Conservation (phyloP, 2,329 filamentous ascomycete genomes). For the Xylariaceae sp. region DNA sequence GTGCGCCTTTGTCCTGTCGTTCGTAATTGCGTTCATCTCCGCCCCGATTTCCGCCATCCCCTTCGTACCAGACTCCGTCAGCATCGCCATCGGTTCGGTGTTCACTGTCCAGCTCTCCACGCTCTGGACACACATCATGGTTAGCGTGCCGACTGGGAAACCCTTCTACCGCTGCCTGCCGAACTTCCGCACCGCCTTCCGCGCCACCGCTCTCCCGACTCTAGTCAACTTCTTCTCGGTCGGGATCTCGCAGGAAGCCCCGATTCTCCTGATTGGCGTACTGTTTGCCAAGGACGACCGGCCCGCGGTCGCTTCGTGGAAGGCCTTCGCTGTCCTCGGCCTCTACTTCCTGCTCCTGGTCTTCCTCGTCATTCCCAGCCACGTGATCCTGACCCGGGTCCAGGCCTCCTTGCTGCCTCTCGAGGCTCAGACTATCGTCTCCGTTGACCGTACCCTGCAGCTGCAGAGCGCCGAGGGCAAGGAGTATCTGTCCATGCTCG, state of each 20-base stretch:
- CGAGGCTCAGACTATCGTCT: constrained; percentile 78
- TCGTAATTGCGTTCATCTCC: constrained; percentile 39
- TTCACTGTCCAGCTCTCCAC: constrained; percentile 67
- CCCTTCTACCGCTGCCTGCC: constrained; percentile 70
- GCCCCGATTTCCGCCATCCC: constrained; percentile 44
- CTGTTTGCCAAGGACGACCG: constrained; percentile 46
- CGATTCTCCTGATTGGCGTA: constrained; percentile 46
- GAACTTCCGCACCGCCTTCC: constrained; percentile 60
- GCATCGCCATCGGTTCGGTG: constrained; percentile 59
- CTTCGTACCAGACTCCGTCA: constrained; percentile 47
- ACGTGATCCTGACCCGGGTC: constrained; percentile 74
- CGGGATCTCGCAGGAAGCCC: constrained; percentile 50
- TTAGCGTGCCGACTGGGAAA: constrained; percentile 65
- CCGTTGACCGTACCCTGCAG: constrained; percentile 81
- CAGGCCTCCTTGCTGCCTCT: constrained; percentile 82
- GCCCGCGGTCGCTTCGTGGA: background rate
- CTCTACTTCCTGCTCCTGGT: constrained; percentile 47
- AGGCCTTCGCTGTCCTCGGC: constrained; percentile 37
- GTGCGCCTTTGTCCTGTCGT: constrained; percentile 41
- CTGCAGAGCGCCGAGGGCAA: constrained; percentile 67
- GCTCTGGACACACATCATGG: constrained; percentile 81
- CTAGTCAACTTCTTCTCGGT: constrained; percentile 60
- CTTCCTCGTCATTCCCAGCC: constrained; percentile 70
- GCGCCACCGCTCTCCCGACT: constrained; percentile 68
- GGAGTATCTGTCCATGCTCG: constrained; percentile 67